Evolutionary conservation across 441 rosid genomes (phyloP).

Genomic region (Euphorbia corollata): DNA sequence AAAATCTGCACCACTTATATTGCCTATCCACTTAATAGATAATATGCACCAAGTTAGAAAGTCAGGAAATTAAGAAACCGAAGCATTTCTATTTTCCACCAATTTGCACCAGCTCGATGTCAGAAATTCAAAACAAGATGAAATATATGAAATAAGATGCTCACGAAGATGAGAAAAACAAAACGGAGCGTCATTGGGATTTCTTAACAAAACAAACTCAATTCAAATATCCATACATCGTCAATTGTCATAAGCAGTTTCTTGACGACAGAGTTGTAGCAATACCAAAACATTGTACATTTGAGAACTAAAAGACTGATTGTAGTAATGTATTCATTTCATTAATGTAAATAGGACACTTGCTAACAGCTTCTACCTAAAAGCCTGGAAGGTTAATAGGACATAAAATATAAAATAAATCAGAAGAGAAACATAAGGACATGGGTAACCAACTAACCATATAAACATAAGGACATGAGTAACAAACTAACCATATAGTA

Average conservation of each 20-base stretch:
- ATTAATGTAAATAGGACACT: background rate
- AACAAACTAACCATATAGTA: too few relatives aligned
- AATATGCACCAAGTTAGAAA: background rate
- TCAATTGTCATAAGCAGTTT: background rate
- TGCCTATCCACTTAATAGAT: background rate
- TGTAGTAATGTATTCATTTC: background rate
- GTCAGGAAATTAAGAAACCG: background rate
- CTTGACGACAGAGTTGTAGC: background rate
- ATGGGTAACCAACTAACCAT: too few relatives aligned
- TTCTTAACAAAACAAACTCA: background rate
- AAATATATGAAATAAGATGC: background rate
- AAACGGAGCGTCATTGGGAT: background rate
- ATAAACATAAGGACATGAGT: too few relatives aligned
- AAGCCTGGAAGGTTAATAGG: background rate
- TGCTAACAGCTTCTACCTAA: conserved; percentile 5
- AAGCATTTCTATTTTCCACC: background rate
- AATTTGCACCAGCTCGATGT: background rate
- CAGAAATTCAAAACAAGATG: background rate
- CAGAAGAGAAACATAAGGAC: background rate
- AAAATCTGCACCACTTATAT: too few relatives aligned
- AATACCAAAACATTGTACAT: background rate
- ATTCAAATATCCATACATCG: background rate
- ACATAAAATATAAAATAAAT: background rate
- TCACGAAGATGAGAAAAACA: background rate
- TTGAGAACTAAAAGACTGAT: background rate